A percentile compares a stretch with the other conserved stretches of the same genome.
Conservation (phyloP, 2,329 filamentous ascomycete species). For the Graphilbum ipis-grandicollis region DNA sequence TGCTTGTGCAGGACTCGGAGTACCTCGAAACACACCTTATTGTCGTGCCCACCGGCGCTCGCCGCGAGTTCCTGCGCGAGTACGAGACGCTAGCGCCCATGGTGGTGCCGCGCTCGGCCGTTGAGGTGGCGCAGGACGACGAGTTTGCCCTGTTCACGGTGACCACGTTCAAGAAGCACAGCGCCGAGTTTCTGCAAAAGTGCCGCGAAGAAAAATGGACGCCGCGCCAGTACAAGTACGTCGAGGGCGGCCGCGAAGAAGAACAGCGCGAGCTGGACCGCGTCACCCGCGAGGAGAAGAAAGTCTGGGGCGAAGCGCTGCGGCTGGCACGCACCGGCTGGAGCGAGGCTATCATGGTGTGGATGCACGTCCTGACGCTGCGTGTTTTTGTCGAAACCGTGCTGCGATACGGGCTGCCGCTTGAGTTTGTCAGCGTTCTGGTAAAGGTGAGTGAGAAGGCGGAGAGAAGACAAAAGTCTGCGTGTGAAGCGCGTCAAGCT, state of each 20-base stretch:
- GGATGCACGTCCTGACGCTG: constrained; percentile 80
- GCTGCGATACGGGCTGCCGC: constrained; percentile 80
- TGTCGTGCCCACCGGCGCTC: constrained; percentile 61
- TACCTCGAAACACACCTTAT: constrained; percentile 93
- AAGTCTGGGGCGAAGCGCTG: constrained; percentile 83
- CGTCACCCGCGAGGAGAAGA: constrained; percentile 69
- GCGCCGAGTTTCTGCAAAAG: constrained; percentile 76
- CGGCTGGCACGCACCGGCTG: constrained; percentile 80
- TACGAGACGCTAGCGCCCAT: constrained; percentile 83
- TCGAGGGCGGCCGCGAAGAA: constrained; percentile 75
- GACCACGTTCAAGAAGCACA: constrained; percentile 85
- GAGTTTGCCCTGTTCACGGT: constrained; percentile 83
- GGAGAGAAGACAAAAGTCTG: neutral
- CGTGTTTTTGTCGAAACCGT: constrained; percentile 96
- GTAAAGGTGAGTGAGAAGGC: constrained; percentile 49
- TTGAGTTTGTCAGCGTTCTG: constrained; percentile 74
- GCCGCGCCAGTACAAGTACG: constrained; percentile 84
- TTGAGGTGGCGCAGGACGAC: constrained; percentile 66
- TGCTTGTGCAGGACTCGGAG: constrained; percentile 79
- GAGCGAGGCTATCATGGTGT: constrained; percentile 90
- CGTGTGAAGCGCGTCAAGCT: too few relatives aligned
- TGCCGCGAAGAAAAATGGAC: constrained; percentile 88
- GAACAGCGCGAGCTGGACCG: constrained; percentile 76
- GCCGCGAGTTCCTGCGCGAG: constrained; percentile 74
- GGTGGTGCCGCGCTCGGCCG: constrained; percentile 81